Evolutionary conservation across 2,329 filamentous ascomycete genomes (phyloP), one percentile per base, ranked within the genome.

Genomic region (Fusarium denticulatum): DNA sequence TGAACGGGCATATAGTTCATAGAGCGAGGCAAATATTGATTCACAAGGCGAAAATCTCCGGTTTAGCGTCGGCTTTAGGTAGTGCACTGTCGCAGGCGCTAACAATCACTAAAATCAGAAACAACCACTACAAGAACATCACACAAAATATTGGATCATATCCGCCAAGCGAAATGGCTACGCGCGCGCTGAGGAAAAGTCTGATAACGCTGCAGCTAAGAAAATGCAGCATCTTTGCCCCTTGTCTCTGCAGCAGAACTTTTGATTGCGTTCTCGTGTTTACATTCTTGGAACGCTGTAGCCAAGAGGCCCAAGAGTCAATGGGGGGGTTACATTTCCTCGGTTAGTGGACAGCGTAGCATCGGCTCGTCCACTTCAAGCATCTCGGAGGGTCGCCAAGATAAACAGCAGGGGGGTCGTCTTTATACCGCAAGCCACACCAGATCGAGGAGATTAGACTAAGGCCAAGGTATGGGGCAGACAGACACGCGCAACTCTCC

Each of bases 251-350:
- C 50, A 59, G 26, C 45, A 73, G 69, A 59, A 66, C 69, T 61
- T 71, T 71, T 71, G 67, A 40, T 59, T 71, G 67, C 60, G 39
- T 43, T 22, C 67, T 70, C 67, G 66, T 70, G 67, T 71, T 71
- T 52, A 52, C 43, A 14, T 30, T 37, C 24, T 37, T 53, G 34
- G 24, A 53, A 16, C 9, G 22, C 14, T 37, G 30, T 32, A 36
- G 55, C 55, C 55, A 49, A 49, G 53, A 57, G 22, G 22, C 7
- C 20, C 18, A 26, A 46, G 24, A 58, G 39, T 26, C 40, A 13
- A 24, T 28, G 22, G 22, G 26, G 15, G 50, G 64, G 60, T 59
- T 65, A 36, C 60, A 65, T 59, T 37, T 26, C 63, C 55, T 69
- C 59, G 65, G 42, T 15, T 43, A 56, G 37, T 49, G 30, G n/a